Conservation (phyloP, 495 filamentous ascomycete species). For the Podospora pseudoanserina region DNA sequence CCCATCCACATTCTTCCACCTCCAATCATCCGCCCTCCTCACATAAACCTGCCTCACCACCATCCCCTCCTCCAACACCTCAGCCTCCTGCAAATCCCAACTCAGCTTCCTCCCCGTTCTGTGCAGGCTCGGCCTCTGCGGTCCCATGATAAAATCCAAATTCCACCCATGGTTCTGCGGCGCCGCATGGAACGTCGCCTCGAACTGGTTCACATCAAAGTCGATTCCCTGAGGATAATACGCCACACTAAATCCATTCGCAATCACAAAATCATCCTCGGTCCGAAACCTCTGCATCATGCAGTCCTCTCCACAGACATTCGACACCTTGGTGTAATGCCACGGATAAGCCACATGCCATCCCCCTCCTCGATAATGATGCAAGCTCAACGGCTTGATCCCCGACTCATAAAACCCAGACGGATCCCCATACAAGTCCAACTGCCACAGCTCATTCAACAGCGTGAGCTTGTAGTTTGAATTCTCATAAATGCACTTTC, state of each 20-base stretch:
- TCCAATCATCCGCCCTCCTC: constrained; percentile 43
- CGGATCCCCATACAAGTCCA: constrained; percentile 63
- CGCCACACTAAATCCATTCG: constrained; percentile 63
- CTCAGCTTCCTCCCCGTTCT: constrained; percentile 50
- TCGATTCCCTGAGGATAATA: constrained; percentile 56
- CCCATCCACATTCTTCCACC: constrained; percentile 46
- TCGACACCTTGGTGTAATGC: constrained; percentile 62
- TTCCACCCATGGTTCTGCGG: constrained; percentile 53
- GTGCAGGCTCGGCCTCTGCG: constrained; percentile 44
- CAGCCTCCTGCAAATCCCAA: constrained; percentile 51
- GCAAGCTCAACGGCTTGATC: constrained; percentile 59
- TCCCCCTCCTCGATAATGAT: constrained; percentile 60
- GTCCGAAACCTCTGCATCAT: constrained; percentile 65
- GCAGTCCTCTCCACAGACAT: constrained; percentile 61
- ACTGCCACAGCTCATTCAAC: constrained; percentile 61
- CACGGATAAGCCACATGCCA: constrained; percentile 53
- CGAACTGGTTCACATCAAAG: constrained; percentile 60
- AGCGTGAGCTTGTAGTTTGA: constrained; percentile 58
- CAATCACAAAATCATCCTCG: constrained; percentile 59
- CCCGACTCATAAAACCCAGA: constrained; percentile 68
- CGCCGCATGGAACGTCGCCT: constrained; percentile 60
- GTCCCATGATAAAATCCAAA: constrained; percentile 49
- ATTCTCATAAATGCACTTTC: constrained; percentile 64
- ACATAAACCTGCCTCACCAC: constrained; percentile 48
- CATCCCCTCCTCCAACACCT: constrained; percentile 33